Evolutionary conservation across 2,329 filamentous ascomycete genomes (phyloP), one percentile per base, ranked within the genome.

Genomic region (Lanzia echinophila): DNA sequence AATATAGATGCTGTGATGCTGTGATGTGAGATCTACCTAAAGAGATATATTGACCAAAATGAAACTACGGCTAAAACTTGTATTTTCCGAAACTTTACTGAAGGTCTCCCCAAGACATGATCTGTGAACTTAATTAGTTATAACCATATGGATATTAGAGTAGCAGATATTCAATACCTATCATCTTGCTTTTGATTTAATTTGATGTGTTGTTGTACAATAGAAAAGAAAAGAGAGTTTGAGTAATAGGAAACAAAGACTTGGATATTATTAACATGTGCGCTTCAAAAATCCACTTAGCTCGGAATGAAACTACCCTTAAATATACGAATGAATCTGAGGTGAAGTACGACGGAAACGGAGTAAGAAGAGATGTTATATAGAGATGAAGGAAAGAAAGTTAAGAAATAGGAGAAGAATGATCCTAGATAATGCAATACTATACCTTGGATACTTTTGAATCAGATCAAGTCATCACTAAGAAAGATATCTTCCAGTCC

Each of bases 51-150:
- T 5, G 87, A 87, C 94, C 94, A 99, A 67, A 97, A 94, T 0
- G 88, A 84, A 53, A 97, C 79, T 13, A 97, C 94, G 20, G 87
- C 86, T 61, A 97, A 81, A 63, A 99, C 90, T 71, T 97, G 92
- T 48, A 95, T 85, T 66, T 95, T 90, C 60, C 92, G 84, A 66
- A 95, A 96, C 73, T 92, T 88, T 66, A 88, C 84, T 57, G 91
- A 96, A 33, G 92, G 92, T 60, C 90, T 84, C 59, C 92, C 92
- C 47, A 97, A 77, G 54, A 96, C 87, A 77, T 97, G 92, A 72
- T 97, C 92, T 83, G 36, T 46, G 19, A 43, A 32, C 13, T 17
- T 48, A 19, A 53, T 38, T 48, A 19, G 15, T 11, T 24, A 33
- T 6, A n/a, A 44, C 15, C n/a, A 33, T 6, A 7, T 5, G 19